These are phyloP conservation scores for Pleodorina starrii DNA, from an alignment of 139 green algal genomes.

Conservation along the genomic window DNA sequence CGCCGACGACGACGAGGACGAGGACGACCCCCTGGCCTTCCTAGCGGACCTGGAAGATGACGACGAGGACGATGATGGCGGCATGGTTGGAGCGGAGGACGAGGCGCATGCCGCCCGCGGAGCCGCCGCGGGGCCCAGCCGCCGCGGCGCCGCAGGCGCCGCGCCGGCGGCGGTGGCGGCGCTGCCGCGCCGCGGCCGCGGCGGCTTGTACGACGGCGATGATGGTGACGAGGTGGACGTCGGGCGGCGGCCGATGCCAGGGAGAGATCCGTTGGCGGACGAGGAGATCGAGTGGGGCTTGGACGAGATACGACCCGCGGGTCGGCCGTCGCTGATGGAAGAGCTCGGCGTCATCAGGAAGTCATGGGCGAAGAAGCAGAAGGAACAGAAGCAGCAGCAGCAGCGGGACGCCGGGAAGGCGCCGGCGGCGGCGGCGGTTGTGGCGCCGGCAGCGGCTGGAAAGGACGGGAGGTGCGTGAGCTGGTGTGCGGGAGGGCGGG, in stretches of 20 bases:
- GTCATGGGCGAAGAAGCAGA: not conserved
- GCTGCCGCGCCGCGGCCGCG: not conserved
- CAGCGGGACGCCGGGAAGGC: not conserved
- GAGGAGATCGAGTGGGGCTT: constrained; percentile 55
- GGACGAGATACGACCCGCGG: constrained; percentile 40
- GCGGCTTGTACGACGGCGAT: not conserved
- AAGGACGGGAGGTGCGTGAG: not conserved
- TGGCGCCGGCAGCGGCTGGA: not conserved
- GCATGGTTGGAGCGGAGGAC: not conserved
- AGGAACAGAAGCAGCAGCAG: not conserved
- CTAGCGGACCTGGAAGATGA: constrained; percentile 11
- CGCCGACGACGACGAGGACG: not conserved
- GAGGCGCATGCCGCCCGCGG: not conserved
- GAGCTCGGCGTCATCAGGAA: constrained; percentile 43
- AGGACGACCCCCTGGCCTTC: constrained; percentile 39
- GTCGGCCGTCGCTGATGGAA: constrained; percentile 34
- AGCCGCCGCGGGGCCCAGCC: not conserved
- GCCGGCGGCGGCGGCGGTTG: not conserved
- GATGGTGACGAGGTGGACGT: not conserved
- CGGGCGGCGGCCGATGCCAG: not conserved
- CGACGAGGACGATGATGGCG: constrained; percentile 12
- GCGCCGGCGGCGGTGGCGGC: not conserved
- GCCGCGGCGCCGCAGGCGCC: no score
- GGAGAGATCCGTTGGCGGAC: not conserved
- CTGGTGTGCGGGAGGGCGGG: not conserved